A percentile compares a stretch with the other conserved stretches of the same genome.
These are phyloP conservation scores for Hypoxylon sp. DNA, from an alignment of 2,329 filamentous ascomycete species.

Conservation along the genomic window DNA sequence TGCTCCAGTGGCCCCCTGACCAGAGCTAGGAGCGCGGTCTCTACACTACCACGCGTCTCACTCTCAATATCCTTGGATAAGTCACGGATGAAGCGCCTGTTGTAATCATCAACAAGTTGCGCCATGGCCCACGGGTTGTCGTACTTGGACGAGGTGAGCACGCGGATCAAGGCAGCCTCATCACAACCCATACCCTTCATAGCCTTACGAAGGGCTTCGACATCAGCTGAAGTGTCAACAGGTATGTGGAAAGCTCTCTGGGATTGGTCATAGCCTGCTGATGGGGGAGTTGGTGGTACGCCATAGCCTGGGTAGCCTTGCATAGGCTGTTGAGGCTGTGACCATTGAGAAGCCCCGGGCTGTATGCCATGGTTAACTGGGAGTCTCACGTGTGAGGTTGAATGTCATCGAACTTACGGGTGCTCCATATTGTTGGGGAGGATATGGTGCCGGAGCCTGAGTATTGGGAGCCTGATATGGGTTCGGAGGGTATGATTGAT, in stretches of 20 bases:
- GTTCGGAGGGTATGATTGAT: conserved; percentile 20
- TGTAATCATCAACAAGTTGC: conserved; percentile 47
- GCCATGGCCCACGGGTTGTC: conserved; percentile 47
- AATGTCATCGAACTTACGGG: too few relatives aligned
- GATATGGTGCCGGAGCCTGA: conserved; percentile 9
- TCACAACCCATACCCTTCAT: conserved; percentile 51
- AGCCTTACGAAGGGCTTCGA: conserved; percentile 46
- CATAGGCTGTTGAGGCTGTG: conserved; percentile 6
- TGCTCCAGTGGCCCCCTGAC: conserved; percentile 46
- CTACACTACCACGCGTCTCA: conserved; percentile 46
- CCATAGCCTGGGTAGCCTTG: conserved; percentile 23
- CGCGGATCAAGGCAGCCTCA: conserved; percentile 43
- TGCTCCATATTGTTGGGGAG: conserved; percentile 22
- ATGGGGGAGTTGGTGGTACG: conserved; percentile 25
- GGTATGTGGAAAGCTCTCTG: conserved; percentile 26
- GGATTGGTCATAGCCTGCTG: conserved; percentile 23
- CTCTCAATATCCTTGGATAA: conserved; percentile 48
- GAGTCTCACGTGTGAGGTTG: too few relatives aligned
- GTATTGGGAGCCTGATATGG: conserved; percentile 7
- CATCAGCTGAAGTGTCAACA: conserved; percentile 46
- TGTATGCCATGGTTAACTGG: too few relatives aligned
- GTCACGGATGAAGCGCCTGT: conserved; percentile 47
- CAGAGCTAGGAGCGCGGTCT: conserved; percentile 45
- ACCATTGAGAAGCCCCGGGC: conserved; percentile 14
- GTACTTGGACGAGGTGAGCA: conserved; percentile 46